Base-by-base conservation (phyloP, 768 basidiomycete species). In the Cystofilobasidium macerans region DNA sequence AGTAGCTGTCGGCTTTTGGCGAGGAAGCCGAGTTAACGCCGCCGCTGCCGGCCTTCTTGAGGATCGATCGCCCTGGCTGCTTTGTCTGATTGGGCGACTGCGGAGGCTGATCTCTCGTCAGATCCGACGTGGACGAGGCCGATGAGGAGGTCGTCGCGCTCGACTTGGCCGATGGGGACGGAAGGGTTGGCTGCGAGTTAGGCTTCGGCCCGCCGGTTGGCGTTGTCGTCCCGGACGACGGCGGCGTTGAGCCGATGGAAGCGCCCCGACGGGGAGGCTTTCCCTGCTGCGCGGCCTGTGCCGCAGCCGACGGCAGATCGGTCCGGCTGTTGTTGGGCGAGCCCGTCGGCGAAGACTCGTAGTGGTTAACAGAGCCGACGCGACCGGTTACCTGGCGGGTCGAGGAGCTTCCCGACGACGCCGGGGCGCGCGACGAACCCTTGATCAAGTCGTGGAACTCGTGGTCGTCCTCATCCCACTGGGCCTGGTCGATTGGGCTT, bases 401-500 rank as follows among this genome's bases (percentile, higher is more conserved):
- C 42, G 42, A 42, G 42, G 16, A 14, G 26, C 77, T 75, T 48
- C 74, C 74, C 70, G 33, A 32, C 73, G 65, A 67, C 72, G 59
- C 63, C 73, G 51, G 6, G 42, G 36, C 16, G 60, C 47, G 59
- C 65, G 54, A 71, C 82, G 61, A 81, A 81, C 3, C 81, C 82
- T 18, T 83, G 76, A 71, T 83, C 82, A 12, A 84, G 71, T 85
- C 83, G 69, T 75, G 71, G 57, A 76, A 77, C 47, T 77, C 78
- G 40, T 78, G 74, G 59, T 78, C 77, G 18, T 75, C 75, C 68
- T 79, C 77, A 43, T 76, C 76, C 75, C 75, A 75, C 64, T 71
- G 69, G 22, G 74, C 67, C 22, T 71, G 67, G 59, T 70, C 70
- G 36, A 71, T 69, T 64, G 76, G 72, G 68, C 72, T 71, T 22